Base-by-base conservation (phyloP, 164 flowering plant genomes). In the Tinospora cordifolia region DNA sequence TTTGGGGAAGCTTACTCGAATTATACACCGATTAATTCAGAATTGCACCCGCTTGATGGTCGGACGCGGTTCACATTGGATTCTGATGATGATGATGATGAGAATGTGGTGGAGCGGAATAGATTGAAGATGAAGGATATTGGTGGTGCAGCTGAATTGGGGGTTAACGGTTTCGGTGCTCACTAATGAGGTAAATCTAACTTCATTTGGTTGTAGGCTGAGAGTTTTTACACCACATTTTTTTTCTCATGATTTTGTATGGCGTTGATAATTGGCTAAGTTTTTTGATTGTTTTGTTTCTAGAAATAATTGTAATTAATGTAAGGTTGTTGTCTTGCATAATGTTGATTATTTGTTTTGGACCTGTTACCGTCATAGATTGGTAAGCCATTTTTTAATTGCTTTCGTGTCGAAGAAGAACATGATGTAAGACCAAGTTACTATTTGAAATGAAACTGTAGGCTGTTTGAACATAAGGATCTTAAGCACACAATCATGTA, bases 1-100 rank as follows among this genome's bases (percentile, higher is more conserved):
- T 49, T 54, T 63, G 46, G 21, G 0, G 47, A 47, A 11, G 83
- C 82, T 49, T 77, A 69, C 24, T 38, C 26, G 70, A 72, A 47
- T 66, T 90, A 92, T 66, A 84, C 74, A 78, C 94, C 97, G 0
- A 75, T 94, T 19, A 85, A 87, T 15, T 86, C 76, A 1, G 92
- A 90, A 74, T 77, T 84, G 84, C 81, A 72, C 78, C 71, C 69
- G 30, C 49, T 87, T 64, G 85, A 82, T 71, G 62, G 51, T 73
- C 64, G 69, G 12, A 70, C 75, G 7, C 82, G 75, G 62, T 95
- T 95, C 74, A 84, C 92, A 14, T 82, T 95, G 82, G 93, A 87
- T 77, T 86, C 89, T 26, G 98, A 90, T 76, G 87, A 84, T 13
- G 96, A 87, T 19, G 79, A 84, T 17, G 96, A 87, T 21, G 79